A percentile compares a stretch with the other conserved stretches of the same genome.
Evolutionary conservation across 2,329 filamentous ascomycete species (phyloP).

Genomic region (Venturia pyrina): DNA sequence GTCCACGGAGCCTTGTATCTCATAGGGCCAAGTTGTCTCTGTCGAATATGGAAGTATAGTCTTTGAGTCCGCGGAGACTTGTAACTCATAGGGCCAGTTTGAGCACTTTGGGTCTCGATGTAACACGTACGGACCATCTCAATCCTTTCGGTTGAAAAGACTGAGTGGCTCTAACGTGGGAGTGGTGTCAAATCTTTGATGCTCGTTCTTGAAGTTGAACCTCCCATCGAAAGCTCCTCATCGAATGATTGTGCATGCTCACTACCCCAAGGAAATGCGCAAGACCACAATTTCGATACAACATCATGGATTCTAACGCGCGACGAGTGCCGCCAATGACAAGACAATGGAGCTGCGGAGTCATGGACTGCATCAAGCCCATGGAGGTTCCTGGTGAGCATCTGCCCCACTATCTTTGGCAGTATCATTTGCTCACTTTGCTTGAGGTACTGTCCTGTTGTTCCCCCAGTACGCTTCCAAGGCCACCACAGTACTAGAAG

Average conservation of each 20-base stretch:
- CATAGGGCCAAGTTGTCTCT: background rate
- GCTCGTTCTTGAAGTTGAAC: background rate
- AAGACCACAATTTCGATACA: background rate
- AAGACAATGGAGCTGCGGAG: slow-evolving; percentile 2
- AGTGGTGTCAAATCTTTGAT: background rate
- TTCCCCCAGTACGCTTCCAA: background rate
- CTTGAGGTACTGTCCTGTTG: background rate
- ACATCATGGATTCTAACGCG: background rate
- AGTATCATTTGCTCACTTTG: background rate
- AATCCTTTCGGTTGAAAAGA: background rate
- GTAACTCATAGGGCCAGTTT: background rate
- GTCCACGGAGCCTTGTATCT: background rate
- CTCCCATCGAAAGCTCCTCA: background rate
- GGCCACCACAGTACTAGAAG: background rate
- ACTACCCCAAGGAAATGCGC: background rate
- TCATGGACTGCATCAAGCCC: background rate
- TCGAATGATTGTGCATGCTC: too few species aligned
- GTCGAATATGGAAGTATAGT: background rate
- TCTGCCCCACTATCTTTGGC: background rate
- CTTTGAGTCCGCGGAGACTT: background rate
- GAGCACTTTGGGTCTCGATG: background rate
- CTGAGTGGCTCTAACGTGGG: background rate
- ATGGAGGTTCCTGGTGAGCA: background rate
- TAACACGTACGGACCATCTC: background rate
- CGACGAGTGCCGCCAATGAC: background rate